Evolutionary conservation across 352 stramenopile species (phyloP).

Genomic region (Globisporangium barbulae): DNA sequence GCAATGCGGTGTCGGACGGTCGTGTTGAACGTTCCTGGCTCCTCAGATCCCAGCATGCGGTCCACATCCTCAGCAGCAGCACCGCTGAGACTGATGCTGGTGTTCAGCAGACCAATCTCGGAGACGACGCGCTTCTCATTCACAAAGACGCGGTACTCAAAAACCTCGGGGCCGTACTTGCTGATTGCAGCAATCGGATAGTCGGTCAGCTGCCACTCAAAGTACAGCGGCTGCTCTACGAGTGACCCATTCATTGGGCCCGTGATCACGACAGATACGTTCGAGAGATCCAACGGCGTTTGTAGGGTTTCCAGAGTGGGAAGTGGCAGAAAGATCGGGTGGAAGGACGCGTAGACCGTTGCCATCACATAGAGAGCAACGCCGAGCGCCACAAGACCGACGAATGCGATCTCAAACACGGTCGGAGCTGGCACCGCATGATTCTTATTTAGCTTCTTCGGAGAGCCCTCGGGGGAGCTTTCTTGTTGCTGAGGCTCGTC

Average conservation of each 20-base stretch:
- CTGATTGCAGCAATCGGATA: slow-evolving; percentile 35
- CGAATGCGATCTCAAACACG: slow-evolving; percentile 21
- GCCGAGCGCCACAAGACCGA: slow-evolving; percentile 22
- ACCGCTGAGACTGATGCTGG: slow-evolving; percentile 3
- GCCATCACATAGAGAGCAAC: slow-evolving; percentile 40
- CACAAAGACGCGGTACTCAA: slow-evolving; percentile 37
- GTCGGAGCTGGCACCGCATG: not conserved
- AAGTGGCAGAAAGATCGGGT: slow-evolving; percentile 35
- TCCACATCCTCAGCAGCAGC: slow-evolving; percentile 1
- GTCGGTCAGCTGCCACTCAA: slow-evolving; percentile 36
- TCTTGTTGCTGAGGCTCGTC: not conserved
- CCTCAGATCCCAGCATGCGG: not conserved
- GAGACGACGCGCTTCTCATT: slow-evolving; percentile 31
- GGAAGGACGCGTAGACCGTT: slow-evolving; percentile 38
- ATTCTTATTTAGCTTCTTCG: not conserved
- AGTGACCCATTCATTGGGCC: slow-evolving; percentile 23
- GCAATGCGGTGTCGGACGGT: slow-evolving; percentile 19
- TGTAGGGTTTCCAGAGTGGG: slow-evolving; percentile 33
- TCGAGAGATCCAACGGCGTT: slow-evolving; percentile 40
- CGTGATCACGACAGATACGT: slow-evolving; percentile 34
- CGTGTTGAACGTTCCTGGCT: slow-evolving; percentile 15
- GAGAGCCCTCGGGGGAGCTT: not conserved
- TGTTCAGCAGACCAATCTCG: slow-evolving; percentile 34
- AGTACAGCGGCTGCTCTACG: slow-evolving; percentile 19
- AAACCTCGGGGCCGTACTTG: slow-evolving; percentile 40